These are phyloP conservation scores for Aureobasidium sp. DNA, from an alignment of 2,329 filamentous ascomycete genomes.

Conservation along the genomic window DNA sequence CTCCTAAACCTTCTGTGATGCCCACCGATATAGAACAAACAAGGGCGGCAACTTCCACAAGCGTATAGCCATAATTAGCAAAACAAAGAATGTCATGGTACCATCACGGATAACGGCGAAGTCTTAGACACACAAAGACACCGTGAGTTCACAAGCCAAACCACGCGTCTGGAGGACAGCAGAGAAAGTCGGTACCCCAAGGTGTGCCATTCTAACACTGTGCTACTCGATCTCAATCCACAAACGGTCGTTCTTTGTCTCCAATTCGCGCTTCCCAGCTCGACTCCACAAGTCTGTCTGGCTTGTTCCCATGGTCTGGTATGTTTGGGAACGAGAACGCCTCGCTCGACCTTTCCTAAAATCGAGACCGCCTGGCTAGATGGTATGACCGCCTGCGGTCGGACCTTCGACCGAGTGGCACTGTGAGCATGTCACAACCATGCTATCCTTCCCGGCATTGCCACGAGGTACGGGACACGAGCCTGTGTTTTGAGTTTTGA, in stretches of 20 bases:
- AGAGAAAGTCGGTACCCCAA: background rate
- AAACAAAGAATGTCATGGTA: conserved; percentile 7
- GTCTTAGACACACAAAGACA: background rate
- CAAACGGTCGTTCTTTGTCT: background rate
- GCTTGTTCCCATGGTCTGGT: background rate
- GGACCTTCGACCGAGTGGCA: background rate
- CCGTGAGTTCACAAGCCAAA: background rate
- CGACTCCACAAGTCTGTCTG: no score
- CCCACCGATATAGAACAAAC: background rate
- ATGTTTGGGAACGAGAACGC: background rate
- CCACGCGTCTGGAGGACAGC: background rate
- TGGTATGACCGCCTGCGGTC: background rate
- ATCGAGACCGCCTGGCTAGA: background rate
- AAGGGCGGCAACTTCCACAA: background rate
- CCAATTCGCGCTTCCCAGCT: background rate
- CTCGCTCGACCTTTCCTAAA: background rate
- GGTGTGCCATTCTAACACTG: background rate
- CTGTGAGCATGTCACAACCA: background rate
- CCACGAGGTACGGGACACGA: background rate
- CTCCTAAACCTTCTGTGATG: background rate
- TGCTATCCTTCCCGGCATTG: background rate
- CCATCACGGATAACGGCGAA: background rate
- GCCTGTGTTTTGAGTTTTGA: background rate
- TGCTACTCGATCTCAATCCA: background rate
- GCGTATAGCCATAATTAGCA: background rate